Percentiles rank a stretch among this genome's conserved stretches.
Evolutionary conservation across 225 moss, liverwort and hornwort species (phyloP).

Genomic region (Climacium dendroides): DNA sequence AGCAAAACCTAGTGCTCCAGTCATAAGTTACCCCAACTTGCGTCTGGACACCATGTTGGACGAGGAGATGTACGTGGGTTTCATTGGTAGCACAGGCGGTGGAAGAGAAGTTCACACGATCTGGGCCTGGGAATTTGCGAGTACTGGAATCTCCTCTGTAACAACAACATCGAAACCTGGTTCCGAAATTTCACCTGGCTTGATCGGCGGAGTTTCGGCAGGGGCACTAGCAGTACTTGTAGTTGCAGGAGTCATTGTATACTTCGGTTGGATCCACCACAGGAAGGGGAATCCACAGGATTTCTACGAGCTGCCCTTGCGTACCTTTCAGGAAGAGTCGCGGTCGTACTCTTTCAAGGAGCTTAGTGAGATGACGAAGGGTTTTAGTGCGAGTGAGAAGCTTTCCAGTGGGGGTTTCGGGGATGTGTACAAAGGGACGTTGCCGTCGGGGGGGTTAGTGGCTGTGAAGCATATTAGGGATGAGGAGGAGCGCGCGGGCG

Average conservation of each 20-base stretch:
- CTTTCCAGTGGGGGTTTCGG: neutral
- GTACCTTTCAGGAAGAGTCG: neutral
- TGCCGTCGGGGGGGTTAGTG: neutral
- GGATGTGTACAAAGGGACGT: neutral
- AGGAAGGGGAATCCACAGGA: neutral
- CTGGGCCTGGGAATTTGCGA: neutral
- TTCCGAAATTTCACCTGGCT: neutral
- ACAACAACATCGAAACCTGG: neutral
- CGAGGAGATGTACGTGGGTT: neutral
- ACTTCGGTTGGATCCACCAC: neutral
- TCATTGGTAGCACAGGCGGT: neutral
- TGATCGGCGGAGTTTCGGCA: neutral
- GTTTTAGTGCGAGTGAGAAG: neutral
- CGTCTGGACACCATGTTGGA: neutral
- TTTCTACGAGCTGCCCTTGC: neutral
- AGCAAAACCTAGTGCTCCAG: neutral
- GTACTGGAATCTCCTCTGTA: neutral
- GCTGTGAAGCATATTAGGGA: neutral
- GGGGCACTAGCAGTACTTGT: neutral
- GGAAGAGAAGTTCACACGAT: neutral
- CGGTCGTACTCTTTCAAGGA: neutral
- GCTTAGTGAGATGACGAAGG: neutral
- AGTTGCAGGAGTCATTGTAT: neutral
- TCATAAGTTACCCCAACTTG: neutral
- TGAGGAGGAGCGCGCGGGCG: neutral